These are phyloP conservation scores for Arthrobotrys iridis DNA, from an alignment of 2,329 filamentous ascomycete genomes.

Conservation along the genomic window DNA sequence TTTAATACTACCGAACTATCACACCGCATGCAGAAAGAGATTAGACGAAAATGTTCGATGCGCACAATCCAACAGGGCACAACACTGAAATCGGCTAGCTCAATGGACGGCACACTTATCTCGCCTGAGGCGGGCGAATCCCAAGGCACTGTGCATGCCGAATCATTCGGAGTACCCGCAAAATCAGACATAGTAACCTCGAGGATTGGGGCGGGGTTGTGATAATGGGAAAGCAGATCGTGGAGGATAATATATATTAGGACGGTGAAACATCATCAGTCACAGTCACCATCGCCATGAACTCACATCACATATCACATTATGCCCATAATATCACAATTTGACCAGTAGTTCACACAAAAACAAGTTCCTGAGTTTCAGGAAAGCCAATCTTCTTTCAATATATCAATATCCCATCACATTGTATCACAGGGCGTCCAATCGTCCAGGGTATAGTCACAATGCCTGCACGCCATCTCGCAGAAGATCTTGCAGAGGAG, in stretches of 20 bases:
- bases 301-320: conserved; percentile 9
- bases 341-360: background rate
- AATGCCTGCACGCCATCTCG: conserved; percentile 19
- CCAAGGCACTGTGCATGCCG: background rate
- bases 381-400: background rate
- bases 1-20: background rate
- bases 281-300: background rate
- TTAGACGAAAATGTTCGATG: background rate
- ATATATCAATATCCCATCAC: background rate
- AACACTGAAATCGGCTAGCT: background rate
- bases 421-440: background rate
- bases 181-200: background rate
- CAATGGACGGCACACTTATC: background rate
- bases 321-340: conserved; percentile 1
- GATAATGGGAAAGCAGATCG: background rate
- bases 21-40: background rate
- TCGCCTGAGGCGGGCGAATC: background rate
- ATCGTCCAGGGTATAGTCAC: background rate
- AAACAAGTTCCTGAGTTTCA: background rate
- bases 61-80: background rate
- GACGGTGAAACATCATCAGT: background rate
- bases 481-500: conserved; percentile 3
- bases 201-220: background rate
- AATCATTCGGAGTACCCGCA: background rate
- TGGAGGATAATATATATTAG: background rate